A percentile compares a stretch with the other conserved stretches of the same genome.
phyloP scores from a whole-genome alignment of 495 filamentous ascomycete species.

The Daldinia vernicosa region DNA sequence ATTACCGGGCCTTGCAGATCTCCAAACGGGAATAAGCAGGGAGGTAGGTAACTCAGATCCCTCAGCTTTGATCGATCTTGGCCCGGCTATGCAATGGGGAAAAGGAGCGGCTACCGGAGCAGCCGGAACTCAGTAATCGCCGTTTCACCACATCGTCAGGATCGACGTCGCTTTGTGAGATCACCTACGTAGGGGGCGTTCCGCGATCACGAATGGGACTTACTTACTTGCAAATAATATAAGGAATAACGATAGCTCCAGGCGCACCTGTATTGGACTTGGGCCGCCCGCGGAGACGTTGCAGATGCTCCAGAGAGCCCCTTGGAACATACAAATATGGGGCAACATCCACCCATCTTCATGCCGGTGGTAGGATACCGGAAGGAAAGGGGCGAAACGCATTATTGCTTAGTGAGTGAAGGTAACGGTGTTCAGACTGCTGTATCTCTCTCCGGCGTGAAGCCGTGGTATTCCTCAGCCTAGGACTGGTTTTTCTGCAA shows the following conservation, averaged over 20 bases:
- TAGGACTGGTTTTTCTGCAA: background rate
- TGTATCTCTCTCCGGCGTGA: background rate
- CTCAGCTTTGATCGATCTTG: background rate
- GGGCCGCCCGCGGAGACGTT: conserved; percentile 1
- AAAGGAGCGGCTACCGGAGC: background rate
- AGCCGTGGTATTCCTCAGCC: background rate
- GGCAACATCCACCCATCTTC: background rate
- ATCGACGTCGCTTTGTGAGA: background rate
- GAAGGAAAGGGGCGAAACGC: background rate
- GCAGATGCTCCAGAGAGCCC: background rate
- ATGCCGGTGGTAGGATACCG: background rate
- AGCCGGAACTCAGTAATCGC: background rate
- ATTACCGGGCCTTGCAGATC: conserved; percentile 24
- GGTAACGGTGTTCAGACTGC: background rate
- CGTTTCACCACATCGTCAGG: background rate
- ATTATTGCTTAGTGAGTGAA: background rate
- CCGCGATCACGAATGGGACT: background rate
- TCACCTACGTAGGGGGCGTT: background rate
- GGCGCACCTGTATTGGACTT: background rate
- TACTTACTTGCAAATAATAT: background rate
- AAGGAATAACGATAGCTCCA: background rate
- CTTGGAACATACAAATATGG: conserved; percentile 4
- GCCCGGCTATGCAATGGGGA: background rate
- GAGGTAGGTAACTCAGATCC: background rate
- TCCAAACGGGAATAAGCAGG: background rate